Evolutionary conservation across 495 filamentous ascomycete species (phyloP).

Genomic region (Penicillium angulare): DNA sequence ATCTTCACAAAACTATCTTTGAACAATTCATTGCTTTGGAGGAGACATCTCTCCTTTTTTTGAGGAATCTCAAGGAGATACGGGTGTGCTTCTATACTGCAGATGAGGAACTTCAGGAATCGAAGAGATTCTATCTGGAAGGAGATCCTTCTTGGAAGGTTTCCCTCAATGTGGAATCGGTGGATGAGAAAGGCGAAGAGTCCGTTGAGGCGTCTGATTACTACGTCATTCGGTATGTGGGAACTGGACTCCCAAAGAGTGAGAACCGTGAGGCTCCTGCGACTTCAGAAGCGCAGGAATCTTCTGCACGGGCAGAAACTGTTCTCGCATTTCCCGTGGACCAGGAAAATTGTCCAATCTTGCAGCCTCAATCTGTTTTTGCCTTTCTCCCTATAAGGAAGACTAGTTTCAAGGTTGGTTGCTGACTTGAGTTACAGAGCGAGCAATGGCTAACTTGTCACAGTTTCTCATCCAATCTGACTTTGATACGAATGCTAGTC

Average conservation of each 20-base stretch:
- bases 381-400: neutral
- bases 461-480: slow-evolving; percentile 50
- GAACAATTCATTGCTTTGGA: neutral
- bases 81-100: neutral
- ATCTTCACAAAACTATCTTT: neutral
- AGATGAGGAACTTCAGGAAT: slow-evolving; percentile 5
- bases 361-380: neutral
- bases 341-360: neutral
- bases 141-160: neutral
- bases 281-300: neutral
- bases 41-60: slow-evolving; percentile 30
- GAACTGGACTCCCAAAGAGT: neutral
- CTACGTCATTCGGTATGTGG: neutral
- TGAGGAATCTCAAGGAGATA: slow-evolving; percentile 28
- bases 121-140: neutral
- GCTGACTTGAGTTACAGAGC: neutral
- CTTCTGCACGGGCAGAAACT: slow-evolving; percentile 18
- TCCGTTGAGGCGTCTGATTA: neutral
- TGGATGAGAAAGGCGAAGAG: neutral
- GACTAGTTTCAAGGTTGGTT: neutral
- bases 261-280: slow-evolving; percentile 11
- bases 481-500: slow-evolving; percentile 43
- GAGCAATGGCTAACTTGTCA: slow-evolving; percentile 5
- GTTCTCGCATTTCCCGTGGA: slow-evolving; percentile 40
- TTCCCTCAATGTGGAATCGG: neutral